Percentiles rank a stretch among this genome's conserved stretches.
Evolutionary conservation across 352 stramenopile genomes (phyloP).

Genomic region (Aphanomyces astaci): DNA sequence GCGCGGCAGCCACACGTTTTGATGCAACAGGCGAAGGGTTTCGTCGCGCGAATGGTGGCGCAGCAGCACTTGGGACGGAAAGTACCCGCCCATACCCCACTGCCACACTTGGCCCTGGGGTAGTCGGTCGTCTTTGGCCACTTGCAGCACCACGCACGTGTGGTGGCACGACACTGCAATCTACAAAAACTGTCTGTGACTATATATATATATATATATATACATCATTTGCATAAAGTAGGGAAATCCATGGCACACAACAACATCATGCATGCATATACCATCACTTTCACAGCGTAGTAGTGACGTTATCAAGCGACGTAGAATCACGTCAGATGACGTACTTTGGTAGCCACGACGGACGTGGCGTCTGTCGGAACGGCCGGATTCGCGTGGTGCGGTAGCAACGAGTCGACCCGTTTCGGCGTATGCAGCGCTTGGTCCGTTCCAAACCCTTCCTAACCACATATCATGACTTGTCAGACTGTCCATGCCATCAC

Average conservation of each 20-base stretch:
- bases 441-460: constrained; percentile 57
- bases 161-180: constrained; percentile 65
- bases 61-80: constrained; percentile 45
- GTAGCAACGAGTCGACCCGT: constrained; percentile 48
- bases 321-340: constrained; percentile 26
- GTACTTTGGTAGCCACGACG: constrained; percentile 13
- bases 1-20: constrained; percentile 48
- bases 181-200: constrained; percentile 30
- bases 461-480: not conserved
- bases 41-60: constrained; percentile 10
- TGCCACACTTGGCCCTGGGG: constrained; percentile 66
- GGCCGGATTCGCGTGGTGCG: constrained; percentile 44
- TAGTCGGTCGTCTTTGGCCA: constrained; percentile 39
- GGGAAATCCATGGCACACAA: too few species aligned
- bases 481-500: too few species aligned
- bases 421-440: constrained; percentile 49
- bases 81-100: constrained; percentile 64
- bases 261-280: too few species aligned
- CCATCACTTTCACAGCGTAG: too few species aligned
- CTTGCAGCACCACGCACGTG: constrained; percentile 59
- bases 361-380: constrained; percentile 6
- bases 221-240: too few species aligned
- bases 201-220: too few species aligned
- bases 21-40: constrained; percentile 7
- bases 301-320: too few species aligned